Base-by-base conservation (phyloP, 352 stramenopile genomes). In the Globisporangium uncinulatum region DNA sequence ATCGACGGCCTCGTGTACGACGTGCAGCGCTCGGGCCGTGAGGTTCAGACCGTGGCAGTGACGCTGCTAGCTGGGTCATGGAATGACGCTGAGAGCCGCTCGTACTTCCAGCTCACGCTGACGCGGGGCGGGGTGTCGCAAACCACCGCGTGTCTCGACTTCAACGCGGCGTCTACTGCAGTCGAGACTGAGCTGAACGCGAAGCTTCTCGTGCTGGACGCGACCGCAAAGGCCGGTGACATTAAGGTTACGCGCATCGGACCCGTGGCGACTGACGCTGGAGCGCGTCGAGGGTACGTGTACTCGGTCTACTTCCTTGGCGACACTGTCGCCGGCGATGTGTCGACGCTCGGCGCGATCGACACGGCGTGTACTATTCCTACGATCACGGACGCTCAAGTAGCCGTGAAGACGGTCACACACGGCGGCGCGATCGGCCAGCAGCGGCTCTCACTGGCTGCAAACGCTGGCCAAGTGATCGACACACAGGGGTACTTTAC, bases 231-330 rank as follows among this genome's bases (percentile, higher is more conserved):
- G 14, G 42, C 32, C 2, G 66, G 61, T 1, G 71, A 86, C 20
- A 71, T 92, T 19, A 65, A 83, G 29, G 83, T 94, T 1, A 86
- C 82, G 17, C 70, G 67, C 13, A 56, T 56, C 0, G 77, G 81
- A 5, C 76, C 73, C 4, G 52, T 78, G 0, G 69, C 54, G 5
- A 71, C 55, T 0, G 64, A 64, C 6, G 45, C 53, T n/a, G 69
- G 73, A 21, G 70, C 74, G 4, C 58, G 69, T 1, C 88, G 61
- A 34, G 76, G 73, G 0, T 98, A 97, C 58, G 70, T 95, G 0
- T 98, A 96, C 62, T 89, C 79, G 14, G 70, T 99, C 21, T 98
- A 98, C 65, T 99, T 98, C 52, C 51, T 85, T 19, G 95, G 95
- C 19, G 62, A 73, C 6, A 63, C 64, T 3, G 74, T 98, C 9